Base-by-base conservation (phyloP, 179 eudicot genomes). In the Heliamphora pulchella region DNA sequence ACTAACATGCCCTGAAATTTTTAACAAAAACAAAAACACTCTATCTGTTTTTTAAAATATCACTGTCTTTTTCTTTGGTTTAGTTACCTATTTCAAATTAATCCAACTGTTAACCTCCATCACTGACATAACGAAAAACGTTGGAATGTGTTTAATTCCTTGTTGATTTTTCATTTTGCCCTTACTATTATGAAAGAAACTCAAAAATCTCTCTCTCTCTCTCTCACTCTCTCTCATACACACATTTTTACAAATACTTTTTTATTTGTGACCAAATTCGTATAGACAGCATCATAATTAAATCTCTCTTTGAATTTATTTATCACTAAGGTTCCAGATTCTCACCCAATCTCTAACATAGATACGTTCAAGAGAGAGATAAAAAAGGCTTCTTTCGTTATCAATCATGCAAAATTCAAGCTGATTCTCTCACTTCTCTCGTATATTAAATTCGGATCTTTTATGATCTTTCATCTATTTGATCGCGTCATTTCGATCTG, bases 241-340 rank as follows among this genome's bases (percentile, higher is more conserved):
- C 31, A 31, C 31, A 31, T 31, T 17, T 67, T 67, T 8, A 66
- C 63, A 43, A 68, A 78, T 41, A n/a, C 10, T 55, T 59, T 0
- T 18, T 65, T 10, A 1, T 65, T 11, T 22, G 4, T 46, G 31
- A n/a, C 2, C 39, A 74, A 20, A 11, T 54, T 31, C 47, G 5
- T 22, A 51, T 54, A 54, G 2, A 22, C 3, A 11, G 8, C 20
- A n/a, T 53, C 47, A 6, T 31, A 44, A 54, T 74, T 5, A 72
- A 31, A 31, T 31, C 31, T 31, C 69, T 13, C 31, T 44, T 8
- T 31, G 2, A 31, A 31, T 61, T 61, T 63, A 47, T 67, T 48
- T 81, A 73, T 77, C 0, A 31, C 80, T 81, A 77, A 78, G 80
- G 80, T 71, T 81, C 63, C 77, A 17, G 59, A 65, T 47, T 77